Evolutionary conservation across 192 early-diverging fungal genomes (phyloP).

Genomic region (Coemansia sp.): DNA sequence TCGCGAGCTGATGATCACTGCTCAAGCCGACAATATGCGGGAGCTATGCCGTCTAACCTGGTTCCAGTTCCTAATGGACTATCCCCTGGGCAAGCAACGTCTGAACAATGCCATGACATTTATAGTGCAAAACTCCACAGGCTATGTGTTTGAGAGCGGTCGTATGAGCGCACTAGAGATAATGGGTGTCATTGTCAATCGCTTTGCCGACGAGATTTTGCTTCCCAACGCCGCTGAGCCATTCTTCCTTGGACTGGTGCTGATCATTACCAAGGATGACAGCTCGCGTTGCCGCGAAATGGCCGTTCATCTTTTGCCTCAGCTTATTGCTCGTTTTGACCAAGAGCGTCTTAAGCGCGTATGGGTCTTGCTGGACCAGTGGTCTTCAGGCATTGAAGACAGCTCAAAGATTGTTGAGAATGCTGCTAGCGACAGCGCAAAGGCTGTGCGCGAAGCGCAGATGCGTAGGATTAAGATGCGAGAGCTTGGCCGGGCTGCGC

Average conservation of each 20-base stretch:
- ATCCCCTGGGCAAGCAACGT: slow-evolving; percentile 84
- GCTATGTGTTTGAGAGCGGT: slow-evolving; percentile 90
- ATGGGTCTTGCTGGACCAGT: slow-evolving; percentile 72
- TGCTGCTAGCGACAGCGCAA: slow-evolving; percentile 7
- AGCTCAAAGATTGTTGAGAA: neutral
- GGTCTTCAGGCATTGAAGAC: slow-evolving; percentile 59
- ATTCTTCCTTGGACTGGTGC: slow-evolving; percentile 82
- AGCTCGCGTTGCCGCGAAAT: slow-evolving; percentile 90
- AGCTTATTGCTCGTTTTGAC: slow-evolving; percentile 65
- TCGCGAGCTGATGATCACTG: slow-evolving; percentile 80
- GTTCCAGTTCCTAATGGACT: slow-evolving; percentile 92
- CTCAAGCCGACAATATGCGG: slow-evolving; percentile 73
- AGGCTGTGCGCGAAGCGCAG: slow-evolving; percentile 5
- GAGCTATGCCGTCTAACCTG: slow-evolving; percentile 80
- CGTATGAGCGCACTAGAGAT: slow-evolving; percentile 88
- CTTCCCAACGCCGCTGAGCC: slow-evolving; percentile 76
- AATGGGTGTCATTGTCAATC: slow-evolving; percentile 73
- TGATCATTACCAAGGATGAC: slow-evolving; percentile 88
- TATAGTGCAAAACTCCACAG: slow-evolving; percentile 81
- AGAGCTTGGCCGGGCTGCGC: slow-evolving; percentile 73
- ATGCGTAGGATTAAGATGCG: slow-evolving; percentile 40
- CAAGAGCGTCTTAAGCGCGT: slow-evolving; percentile 61
- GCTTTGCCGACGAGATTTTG: slow-evolving; percentile 74
- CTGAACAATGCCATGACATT: slow-evolving; percentile 84
- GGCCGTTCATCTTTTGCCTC: slow-evolving; percentile 72